Base-by-base conservation (phyloP, 768 basidiomycete genomes). In the Lentinus brumalis region DNA sequence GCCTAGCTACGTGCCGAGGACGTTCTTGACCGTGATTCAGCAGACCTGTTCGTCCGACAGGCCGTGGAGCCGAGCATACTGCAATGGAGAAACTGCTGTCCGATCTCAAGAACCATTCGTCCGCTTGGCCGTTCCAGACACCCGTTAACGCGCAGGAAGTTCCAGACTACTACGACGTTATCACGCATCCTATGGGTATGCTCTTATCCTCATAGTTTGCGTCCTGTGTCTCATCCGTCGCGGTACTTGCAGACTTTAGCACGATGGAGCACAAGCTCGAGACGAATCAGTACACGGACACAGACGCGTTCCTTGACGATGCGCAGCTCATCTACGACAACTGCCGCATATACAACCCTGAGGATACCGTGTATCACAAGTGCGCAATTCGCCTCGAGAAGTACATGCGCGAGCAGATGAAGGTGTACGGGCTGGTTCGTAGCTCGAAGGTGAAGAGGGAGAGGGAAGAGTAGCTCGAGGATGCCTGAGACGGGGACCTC, bases 211-310 rank as follows among this genome's bases (percentile, higher is more conserved):
- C 49, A 60, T 21, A 63, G 40, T 46, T 52, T 14, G 44, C 16
- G n/a, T 2, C 44, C 14, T 18, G 14, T 45, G 44, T 16, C 32
- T 39, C 49, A 31, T 62, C 38, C 41, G 16, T 57, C 56, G 56
- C 21, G 21, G 21, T 26, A 26, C 44, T 56, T 29, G 46, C 68
- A 97, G 94, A 98, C 74, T 84, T 98, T 67, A 76, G 79, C 57
- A 94, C 92, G 2, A 96, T 98, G 85, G 85, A 89, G 66, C 81
- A 88, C 70, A 98, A 94, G 74, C 83, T 98, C n/a, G 88, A 93
- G 39, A 85, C 81, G n/a, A 90, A 90, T 70, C 86, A 91, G 69
- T 98, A 98, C 73, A 73, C 79, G 11, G 79, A 81, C n/a, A 75
- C 95, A 53, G 87, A 88, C 51, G 76, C 79, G 35, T 96, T 98